Evolutionary conservation across 306 rosid genomes (phyloP), one percentile per base, ranked within the genome.

Genomic region (Trifolium fragiferum): DNA sequence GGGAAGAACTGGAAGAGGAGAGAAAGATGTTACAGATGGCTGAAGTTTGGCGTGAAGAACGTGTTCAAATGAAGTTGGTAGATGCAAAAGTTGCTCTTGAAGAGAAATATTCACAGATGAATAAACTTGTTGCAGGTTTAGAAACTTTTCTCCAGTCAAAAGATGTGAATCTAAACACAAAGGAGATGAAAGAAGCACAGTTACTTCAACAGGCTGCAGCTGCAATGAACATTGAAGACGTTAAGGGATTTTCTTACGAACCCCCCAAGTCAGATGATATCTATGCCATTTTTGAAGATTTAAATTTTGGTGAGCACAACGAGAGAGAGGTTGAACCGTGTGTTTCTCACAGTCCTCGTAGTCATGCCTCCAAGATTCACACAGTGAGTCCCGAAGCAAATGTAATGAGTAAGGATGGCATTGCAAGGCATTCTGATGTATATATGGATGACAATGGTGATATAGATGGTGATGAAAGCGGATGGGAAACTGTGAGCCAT

Each of bases 11-110:
- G 71, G 96, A 91, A 37, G 97, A 89, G 38, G 98, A 93, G 78
- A 86, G 93, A 76, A 87, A 72, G 85, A 93, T 93, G 98, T 81
- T 93, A 79, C 98, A 93, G 83, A 85, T 88, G 93, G 97, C 94
- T 51, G 98, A 93, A 86, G 97, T 93, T 76, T 93, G 98, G 98
- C 98, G 98, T 8, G 98, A 93, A 85, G 97, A 93, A 82, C 97
- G 98, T 51, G 98, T 93, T 72, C 97, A 93, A 73, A 93, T 91
- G 98, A 93, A 93, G 84, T 83, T 93, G 76, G 84, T 91, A 61
- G 98, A 93, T 84, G 98, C 97, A 14, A 93, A 91, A 84, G 90
- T 93, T 81, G 92, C 96, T n/a, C 90, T 93, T 76, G 97, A 93
- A 78, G 89, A 89, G 70, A 93, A 88, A 78, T 90, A 89, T 66